A percentile compares a stretch with the other conserved stretches of the same genome.
phyloP scores from a whole-genome alignment of 345 rosid species.

The Boechera retrofracta region DNA sequence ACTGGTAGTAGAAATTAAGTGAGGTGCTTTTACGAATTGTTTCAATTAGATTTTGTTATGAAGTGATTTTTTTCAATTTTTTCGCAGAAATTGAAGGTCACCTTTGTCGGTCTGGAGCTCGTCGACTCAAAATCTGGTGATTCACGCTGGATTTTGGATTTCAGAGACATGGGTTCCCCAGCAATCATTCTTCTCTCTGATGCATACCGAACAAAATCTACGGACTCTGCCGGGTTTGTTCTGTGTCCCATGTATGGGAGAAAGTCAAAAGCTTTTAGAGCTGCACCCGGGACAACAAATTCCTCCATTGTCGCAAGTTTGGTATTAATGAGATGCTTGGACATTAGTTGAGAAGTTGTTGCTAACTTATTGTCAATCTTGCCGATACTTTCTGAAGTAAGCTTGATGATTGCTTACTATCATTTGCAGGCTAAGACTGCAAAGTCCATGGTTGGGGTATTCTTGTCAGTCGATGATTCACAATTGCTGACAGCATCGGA shows the following conservation, averaged over 20 bases:
- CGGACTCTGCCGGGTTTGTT: constrained; percentile 80
- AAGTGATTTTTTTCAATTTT: neutral
- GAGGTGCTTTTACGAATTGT: neutral
- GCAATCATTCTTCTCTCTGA: constrained; percentile 77
- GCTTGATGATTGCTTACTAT: constrained; percentile 29
- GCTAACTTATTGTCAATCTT: constrained; percentile 11
- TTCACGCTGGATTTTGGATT: constrained; percentile 94
- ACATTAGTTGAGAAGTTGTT: constrained; percentile 23
- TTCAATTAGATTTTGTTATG: constrained; percentile 4
- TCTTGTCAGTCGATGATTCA: constrained; percentile 72
- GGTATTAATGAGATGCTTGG: constrained; percentile 55
- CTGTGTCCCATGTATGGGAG: constrained; percentile 93
- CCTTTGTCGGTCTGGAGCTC: constrained; percentile 87
- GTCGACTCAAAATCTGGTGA: constrained; percentile 78
- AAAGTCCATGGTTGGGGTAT: constrained; percentile 80
- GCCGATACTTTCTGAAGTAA: constrained; percentile 12
- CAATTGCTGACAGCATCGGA: constrained; percentile 67
- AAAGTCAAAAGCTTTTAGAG: constrained; percentile 97
- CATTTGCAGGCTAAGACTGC: constrained; percentile 86
- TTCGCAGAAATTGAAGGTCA: constrained; percentile 85
- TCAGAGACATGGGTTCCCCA: constrained; percentile 95
- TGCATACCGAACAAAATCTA: constrained; percentile 66
- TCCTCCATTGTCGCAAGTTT: constrained; percentile 73
- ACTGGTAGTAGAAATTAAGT: neutral
- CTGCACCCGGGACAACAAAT: constrained; percentile 91